A percentile compares a stretch with the other conserved stretches of the same genome.
Evolutionary conservation across 495 filamentous ascomycete species (phyloP).

Genomic region (Xylaria nigripes): DNA sequence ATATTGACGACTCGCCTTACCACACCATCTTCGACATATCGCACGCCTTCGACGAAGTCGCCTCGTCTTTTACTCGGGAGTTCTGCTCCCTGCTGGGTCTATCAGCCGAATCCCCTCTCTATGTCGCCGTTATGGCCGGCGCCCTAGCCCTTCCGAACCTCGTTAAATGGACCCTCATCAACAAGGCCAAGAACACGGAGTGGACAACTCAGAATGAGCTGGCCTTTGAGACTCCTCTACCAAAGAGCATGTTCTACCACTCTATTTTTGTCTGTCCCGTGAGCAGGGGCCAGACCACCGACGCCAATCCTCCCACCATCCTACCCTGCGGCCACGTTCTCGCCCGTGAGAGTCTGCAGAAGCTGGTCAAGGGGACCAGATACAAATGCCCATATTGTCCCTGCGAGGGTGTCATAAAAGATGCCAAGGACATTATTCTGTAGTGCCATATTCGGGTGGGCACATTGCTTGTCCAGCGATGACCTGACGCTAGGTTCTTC

Average conservation of each 20-base stretch:
- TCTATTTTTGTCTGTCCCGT: constrained; percentile 97
- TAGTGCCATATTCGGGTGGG: no score
- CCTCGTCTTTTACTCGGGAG: constrained; percentile 78
- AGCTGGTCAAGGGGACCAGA: constrained; percentile 64
- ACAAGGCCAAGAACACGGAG: constrained; percentile 79
- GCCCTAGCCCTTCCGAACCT: constrained; percentile 81
- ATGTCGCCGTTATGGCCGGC: constrained; percentile 84
- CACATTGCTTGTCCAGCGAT: no score
- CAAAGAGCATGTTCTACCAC: constrained; percentile 81
- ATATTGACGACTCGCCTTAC: constrained; percentile 66
- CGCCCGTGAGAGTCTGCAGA: constrained; percentile 69
- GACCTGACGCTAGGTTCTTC: background rate
- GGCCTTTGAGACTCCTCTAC: constrained; percentile 86
- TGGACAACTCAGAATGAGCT: constrained; percentile 91
- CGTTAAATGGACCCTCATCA: constrained; percentile 72
- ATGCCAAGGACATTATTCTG: constrained; percentile 64
- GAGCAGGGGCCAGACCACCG: constrained; percentile 89
- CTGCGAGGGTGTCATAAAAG: constrained; percentile 63
- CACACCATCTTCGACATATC: constrained; percentile 61
- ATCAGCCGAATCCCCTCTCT: constrained; percentile 80
- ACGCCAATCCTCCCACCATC: constrained; percentile 93
- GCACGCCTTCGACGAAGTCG: constrained; percentile 69
- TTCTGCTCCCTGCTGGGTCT: constrained; percentile 90
- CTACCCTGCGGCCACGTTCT: constrained; percentile 96
- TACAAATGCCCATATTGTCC: constrained; percentile 99